Evolutionary conservation across 2,329 filamentous ascomycete genomes (phyloP), one percentile per base, ranked within the genome.

Genomic region (Rhynchosporium secalis): DNA sequence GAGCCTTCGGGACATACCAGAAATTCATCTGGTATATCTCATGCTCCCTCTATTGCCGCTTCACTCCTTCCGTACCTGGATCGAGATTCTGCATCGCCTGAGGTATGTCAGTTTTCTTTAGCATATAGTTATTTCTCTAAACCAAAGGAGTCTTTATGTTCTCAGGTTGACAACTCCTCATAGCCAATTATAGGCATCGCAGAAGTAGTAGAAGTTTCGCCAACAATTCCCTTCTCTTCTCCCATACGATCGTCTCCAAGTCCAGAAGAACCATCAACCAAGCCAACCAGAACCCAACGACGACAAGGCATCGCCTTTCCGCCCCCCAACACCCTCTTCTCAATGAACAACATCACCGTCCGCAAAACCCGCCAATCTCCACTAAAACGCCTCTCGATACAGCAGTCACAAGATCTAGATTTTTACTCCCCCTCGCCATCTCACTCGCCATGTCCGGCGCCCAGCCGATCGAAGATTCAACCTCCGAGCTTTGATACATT

Each of bases 271-370:
- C 41, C 40, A 31, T 3, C 26, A 26, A 29, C n/a, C 20, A 26
- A 51, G 28, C 33, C 56, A 26, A 6, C 47, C 26, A 51, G 51
- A n/a, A 20, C 41, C 10, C 66, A 61, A 40, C 58, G 61, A 45
- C 51, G 61, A 45, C 55, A 52, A 60, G 64, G 59, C 15, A 63
- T 62, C 29, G 59, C 63, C 43, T 56, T 60, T 10, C 52, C 63
- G 20, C 54, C 61, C 20, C 41, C 58, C 1, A 43, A 48, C 5
- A 54, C 57, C 13, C 60, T 52, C 31, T 59, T 63, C 48, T 61
- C 63, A 15, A 51, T 68, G n/a, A n/a, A 64, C 12, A 68, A 66
- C 9, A 58, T 69, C 28, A 69, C 63, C 1, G n/a, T 65, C 12
- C 63, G 63, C 15, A 69, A 63, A 45, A 52, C 29, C n/a, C 59